phyloP scores from a whole-genome alignment of 805 yeast species.

The Cyberlindnera euphorbiae region DNA sequence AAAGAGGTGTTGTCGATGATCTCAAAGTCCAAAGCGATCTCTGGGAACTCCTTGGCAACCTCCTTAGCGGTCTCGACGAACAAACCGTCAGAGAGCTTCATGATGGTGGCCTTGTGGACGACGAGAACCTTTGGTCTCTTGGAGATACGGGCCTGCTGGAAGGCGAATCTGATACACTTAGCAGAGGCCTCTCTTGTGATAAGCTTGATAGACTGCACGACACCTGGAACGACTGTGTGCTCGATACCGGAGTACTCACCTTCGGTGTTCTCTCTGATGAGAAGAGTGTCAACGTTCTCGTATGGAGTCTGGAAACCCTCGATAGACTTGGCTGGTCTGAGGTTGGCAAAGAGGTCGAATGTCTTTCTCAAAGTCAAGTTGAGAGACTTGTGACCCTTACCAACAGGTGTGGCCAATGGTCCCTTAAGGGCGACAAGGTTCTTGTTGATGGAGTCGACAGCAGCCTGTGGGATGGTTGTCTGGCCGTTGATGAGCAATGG shows the following conservation, averaged over 20 bases:
- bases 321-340: slow-evolving; percentile 92
- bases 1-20: slow-evolving; percentile 93
- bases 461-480: slow-evolving; percentile 88
- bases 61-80: slow-evolving; percentile 90
- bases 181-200: slow-evolving; percentile 96
- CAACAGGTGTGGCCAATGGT: slow-evolving; percentile 97
- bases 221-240: slow-evolving; percentile 97
- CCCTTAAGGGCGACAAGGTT: slow-evolving; percentile 96
- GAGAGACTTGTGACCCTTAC: slow-evolving; percentile 97
- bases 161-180: slow-evolving; percentile 94
- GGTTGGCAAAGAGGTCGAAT: slow-evolving; percentile 92
- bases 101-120: slow-evolving; percentile 97
- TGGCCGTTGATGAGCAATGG: slow-evolving; percentile 88
- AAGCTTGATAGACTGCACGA: slow-evolving; percentile 94
- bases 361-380: slow-evolving; percentile 97
- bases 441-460: slow-evolving; percentile 87
- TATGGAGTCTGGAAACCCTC: slow-evolving; percentile 86
- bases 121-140: slow-evolving; percentile 86
- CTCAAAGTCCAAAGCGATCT: slow-evolving; percentile 75
- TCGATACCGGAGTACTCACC: slow-evolving; percentile 82
- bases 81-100: slow-evolving; percentile 97
- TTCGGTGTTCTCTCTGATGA: slow-evolving; percentile 71
- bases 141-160: slow-evolving; percentile 88
- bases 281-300: slow-evolving; percentile 83
- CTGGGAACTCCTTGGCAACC: slow-evolving; percentile 88